Evolutionary conservation across 2,329 filamentous ascomycete species (phyloP), one percentile per base, ranked within the genome.

Genomic region (Aspergillus bombycis): DNA sequence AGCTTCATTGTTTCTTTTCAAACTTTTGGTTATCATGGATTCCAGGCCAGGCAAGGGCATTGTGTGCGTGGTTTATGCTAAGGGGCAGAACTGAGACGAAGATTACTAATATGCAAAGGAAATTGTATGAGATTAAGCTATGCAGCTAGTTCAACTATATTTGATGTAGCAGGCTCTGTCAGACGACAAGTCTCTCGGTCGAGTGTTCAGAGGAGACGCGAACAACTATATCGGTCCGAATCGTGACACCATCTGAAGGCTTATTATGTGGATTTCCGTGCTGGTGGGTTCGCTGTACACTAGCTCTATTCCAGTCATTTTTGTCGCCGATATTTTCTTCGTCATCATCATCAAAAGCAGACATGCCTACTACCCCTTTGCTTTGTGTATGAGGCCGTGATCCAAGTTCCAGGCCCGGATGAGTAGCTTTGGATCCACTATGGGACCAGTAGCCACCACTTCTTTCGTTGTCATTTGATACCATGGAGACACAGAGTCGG

Each of bases 401-500:
- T 10, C 61, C 34, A 8, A 58, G 34, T 36, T 65, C 61, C 4
- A 63, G 48, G 11, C 53, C 63, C 10, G 23, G 36, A 30, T 48
- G 23, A 26, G 23, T 57, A 28, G 65, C 68, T 66, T 21, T 58
- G 36, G 30, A 62, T 36, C 1, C 58, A 34, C 9, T 61, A 62
- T n/a, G 54, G 41, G 43, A 71, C 71, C 69, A 68, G 64, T 75
- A 75, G 4, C 69, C 67, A 50, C 19, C 38, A 52, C 30, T 41
- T 52, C 4, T 60, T 46, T 38, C 57, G 41, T 43, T 63, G 65
- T 12, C 70, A 67, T 32, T 70, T 61, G 41, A 66, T 66, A 56
- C 19, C 73, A 69, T 23, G 11, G 55, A 61, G 38, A 76, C 67
- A 63, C 77, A 75, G 30, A 78, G 71, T 4, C 76, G 72, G 43